Evolutionary conservation across 192 early-diverging fungal species (phyloP).

Genomic region (Umbelopsis sp.): DNA sequence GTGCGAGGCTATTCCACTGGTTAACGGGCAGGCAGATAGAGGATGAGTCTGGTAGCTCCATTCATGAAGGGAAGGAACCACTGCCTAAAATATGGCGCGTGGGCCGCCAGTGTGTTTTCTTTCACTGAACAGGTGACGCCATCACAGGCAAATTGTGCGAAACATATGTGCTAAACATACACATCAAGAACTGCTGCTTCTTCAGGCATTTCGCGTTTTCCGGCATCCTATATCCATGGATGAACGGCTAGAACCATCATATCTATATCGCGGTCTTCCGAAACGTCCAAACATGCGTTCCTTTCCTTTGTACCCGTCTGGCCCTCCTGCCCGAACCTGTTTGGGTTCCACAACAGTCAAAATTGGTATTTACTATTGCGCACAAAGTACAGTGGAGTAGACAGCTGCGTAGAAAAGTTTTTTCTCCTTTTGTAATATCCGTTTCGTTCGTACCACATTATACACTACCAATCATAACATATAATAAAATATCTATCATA

Average conservation of each 20-base stretch:
- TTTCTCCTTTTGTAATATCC: too few relatives aligned
- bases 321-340: background rate
- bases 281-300: background rate
- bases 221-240: too few relatives aligned
- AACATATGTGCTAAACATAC: too few relatives aligned
- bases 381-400: background rate
- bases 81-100: slow-evolving; percentile 12
- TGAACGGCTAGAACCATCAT: background rate
- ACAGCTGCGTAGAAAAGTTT: too few relatives aligned
- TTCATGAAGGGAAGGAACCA: background rate
- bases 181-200: background rate
- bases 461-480: too few relatives aligned
- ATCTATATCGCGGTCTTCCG: background rate
- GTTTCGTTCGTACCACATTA: too few relatives aligned
- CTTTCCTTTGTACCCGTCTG: background rate
- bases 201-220: slow-evolving; percentile 2
- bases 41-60: background rate
- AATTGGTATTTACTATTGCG: background rate
- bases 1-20: too few relatives aligned
- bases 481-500: too few relatives aligned
- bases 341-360: background rate
- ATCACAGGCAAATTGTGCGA: background rate
- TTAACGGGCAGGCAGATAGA: background rate
- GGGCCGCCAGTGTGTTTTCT: background rate
- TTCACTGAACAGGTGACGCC: background rate